Conservation (phyloP, 768 basidiomycete genomes). For the Amanita muscaria region DNA sequence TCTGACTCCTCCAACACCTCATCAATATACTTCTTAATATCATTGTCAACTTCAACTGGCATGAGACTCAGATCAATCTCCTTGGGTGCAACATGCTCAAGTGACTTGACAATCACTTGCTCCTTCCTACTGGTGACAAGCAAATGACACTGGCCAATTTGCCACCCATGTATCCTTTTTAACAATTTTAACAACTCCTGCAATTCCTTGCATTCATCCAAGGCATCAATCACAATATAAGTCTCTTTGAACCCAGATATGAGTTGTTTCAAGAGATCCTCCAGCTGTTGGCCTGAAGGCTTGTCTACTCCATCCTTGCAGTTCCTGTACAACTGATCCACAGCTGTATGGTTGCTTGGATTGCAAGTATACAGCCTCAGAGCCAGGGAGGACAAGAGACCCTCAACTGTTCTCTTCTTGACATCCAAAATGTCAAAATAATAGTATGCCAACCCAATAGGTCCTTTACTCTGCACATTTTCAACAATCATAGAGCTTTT, state of each 20-base stretch:
- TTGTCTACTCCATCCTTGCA: background rate
- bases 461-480: background rate
- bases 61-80: background rate
- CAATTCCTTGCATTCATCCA: background rate
- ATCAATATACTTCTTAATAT: background rate
- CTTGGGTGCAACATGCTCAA: background rate
- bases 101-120: background rate
- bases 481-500: background rate
- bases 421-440: background rate
- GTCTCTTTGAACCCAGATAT: background rate
- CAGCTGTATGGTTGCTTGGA: background rate
- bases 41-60: background rate
- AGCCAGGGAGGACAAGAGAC: background rate
- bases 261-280: background rate
- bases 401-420: background rate
- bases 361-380: background rate
- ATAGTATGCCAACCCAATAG: no score
- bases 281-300: background rate
- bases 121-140: slow-evolving; percentile 1
- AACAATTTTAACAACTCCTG: background rate
- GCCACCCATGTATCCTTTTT: background rate
- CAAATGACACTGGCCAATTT: background rate
- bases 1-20: background rate
- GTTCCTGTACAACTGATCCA: background rate
- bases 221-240: slow-evolving; percentile 3